These are phyloP conservation scores for Rosellinia necatrix DNA, from an alignment of 2,329 filamentous ascomycete species.

Conservation along the genomic window DNA sequence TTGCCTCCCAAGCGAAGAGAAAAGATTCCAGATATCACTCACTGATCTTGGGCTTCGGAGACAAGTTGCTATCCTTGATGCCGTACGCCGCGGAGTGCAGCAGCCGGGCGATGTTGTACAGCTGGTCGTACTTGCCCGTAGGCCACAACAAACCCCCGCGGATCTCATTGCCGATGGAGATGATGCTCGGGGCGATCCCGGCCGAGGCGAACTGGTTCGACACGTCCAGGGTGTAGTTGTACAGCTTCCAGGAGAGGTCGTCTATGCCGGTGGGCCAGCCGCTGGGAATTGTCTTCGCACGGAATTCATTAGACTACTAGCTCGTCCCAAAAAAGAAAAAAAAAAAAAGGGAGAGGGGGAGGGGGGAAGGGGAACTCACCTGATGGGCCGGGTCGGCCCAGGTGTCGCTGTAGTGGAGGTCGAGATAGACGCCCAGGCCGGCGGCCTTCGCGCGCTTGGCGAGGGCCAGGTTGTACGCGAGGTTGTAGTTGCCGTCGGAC, in stretches of 20 bases:
- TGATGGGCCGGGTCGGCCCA: conserved; percentile 73
- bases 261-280: conserved; percentile 67
- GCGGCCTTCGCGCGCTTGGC: conserved; percentile 66
- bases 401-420: conserved; percentile 70
- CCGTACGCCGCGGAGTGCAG: conserved; percentile 67
- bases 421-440: conserved; percentile 64
- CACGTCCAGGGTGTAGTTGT: conserved; percentile 70
- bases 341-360: too few species aligned
- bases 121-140: conserved; percentile 58
- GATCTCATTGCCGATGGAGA: conserved; percentile 78
- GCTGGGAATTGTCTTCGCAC: conserved; percentile 52
- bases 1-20: background rate
- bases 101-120: conserved; percentile 65
- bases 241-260: conserved; percentile 63
- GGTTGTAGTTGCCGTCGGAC: conserved; percentile 65
- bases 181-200: conserved; percentile 61
- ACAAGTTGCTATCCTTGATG: conserved; percentile 65
- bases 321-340: too few species aligned
- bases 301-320: too few species aligned
- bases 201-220: conserved; percentile 63
- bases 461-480: conserved; percentile 72
- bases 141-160: conserved; percentile 69
- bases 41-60: conserved; percentile 64
- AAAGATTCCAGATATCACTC: background rate
- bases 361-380: too few species aligned